Base-by-base conservation (phyloP, 345 rosid genomes). In the Chamaenerion angustifolium region DNA sequence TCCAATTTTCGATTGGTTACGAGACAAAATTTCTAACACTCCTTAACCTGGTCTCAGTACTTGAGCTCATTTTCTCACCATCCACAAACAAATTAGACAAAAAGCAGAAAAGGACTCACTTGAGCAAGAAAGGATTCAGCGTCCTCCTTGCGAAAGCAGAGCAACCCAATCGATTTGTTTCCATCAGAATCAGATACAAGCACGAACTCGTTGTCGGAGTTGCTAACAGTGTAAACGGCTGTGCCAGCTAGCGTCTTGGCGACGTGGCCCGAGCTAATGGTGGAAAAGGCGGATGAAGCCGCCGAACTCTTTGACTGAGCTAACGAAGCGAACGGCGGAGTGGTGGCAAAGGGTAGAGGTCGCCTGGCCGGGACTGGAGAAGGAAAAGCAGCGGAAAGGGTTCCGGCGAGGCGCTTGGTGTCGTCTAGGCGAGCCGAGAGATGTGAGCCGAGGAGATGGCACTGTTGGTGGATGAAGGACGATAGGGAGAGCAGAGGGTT, bases 101-200 rank as follows among this genome's bases (percentile, higher is more conserved):
- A 10, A 12, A 12, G 27, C 35, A 18, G 51, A 4, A 48, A 11
- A 11, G 9, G 4, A 6, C 57, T n/a, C 49, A 80, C 95, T 77
- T 89, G 92, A 69, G 86, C 86, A 12, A 90, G 92, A 52, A 90
- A 81, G 23, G 95, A 75, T 64, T 86, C 92, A 4, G 98, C 98
- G 54, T 90, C 98, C 68, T 86, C 98, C 67, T 71, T 80, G 5
- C 94, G 84, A 48, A 90, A 86, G 76, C 98, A 90, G 60, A 90
- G 95, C 72, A 90, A 75, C 42, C 95, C 76, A 27, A 90, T 77
- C 44, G 98, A 90, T 70, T 79, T 86, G 49, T 71, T 75, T 16
- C 94, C 88, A 44, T 64, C 71, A 45, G 92, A 88, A 73, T 90
- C 95, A n/a, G 98, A 90, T 51, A 86, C 69, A 17, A 86, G 92